These are phyloP conservation scores for Globisporangium emineosum DNA, from an alignment of 352 stramenopile genomes.

Conservation along the genomic window DNA sequence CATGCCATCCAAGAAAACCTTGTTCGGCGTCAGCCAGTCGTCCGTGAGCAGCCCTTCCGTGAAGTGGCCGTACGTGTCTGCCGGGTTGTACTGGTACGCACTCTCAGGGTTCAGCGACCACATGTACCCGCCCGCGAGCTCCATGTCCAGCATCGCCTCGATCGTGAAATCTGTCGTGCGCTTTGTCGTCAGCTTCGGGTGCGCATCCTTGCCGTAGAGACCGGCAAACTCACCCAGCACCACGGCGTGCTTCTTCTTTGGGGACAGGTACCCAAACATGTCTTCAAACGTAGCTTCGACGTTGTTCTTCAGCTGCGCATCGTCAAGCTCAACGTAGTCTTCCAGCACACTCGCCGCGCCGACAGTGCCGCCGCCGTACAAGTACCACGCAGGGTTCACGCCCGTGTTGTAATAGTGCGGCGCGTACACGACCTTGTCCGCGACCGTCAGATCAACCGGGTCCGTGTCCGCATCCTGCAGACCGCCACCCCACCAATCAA, in stretches of 20 bases:
- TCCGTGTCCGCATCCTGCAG: slow-evolving; percentile 37
- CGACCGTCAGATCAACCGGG: slow-evolving; percentile 37
- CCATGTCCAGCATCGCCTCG: slow-evolving; percentile 47
- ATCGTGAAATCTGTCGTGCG: slow-evolving; percentile 70
- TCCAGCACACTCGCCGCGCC: slow-evolving; percentile 23
- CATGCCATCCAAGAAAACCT: slow-evolving; percentile 56
- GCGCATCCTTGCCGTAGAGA: slow-evolving; percentile 55
- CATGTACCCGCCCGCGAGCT: slow-evolving; percentile 70
- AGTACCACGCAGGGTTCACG: slow-evolving; percentile 58
- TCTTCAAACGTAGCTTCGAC: slow-evolving; percentile 60
- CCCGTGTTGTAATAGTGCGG: slow-evolving; percentile 79
- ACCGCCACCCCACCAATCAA: slow-evolving; percentile 69
- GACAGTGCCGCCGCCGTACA: slow-evolving; percentile 47
- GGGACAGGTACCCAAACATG: slow-evolving; percentile 69
- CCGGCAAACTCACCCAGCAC: slow-evolving; percentile 69
- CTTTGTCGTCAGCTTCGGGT: slow-evolving; percentile 52
- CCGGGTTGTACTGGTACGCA: slow-evolving; percentile 73
- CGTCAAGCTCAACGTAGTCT: slow-evolving; percentile 51
- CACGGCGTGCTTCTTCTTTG: slow-evolving; percentile 43
- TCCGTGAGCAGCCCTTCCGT: slow-evolving; percentile 63
- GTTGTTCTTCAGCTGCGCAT: slow-evolving; percentile 48
- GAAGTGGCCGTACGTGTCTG: slow-evolving; percentile 56
- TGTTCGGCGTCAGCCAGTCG: slow-evolving; percentile 70
- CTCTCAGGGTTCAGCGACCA: slow-evolving; percentile 78
- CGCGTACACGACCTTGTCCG: slow-evolving; percentile 68